Evolutionary conservation across 176 grass and related monocot species (phyloP), one percentile per base, ranked within the genome.

Genomic region (Hordeum marinum): DNA sequence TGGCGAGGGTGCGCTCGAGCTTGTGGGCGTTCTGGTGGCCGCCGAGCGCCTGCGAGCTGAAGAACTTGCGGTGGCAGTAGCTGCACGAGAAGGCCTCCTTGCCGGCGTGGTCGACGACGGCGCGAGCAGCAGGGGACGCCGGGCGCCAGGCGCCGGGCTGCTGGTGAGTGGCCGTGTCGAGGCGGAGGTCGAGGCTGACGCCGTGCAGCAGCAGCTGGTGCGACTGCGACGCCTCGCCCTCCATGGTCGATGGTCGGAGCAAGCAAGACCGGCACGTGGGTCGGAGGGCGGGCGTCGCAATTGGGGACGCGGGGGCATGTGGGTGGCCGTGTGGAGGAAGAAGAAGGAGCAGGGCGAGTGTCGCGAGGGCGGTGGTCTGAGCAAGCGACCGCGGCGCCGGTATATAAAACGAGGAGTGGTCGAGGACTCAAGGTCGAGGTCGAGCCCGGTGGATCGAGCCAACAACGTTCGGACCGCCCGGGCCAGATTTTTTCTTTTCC

Each of bases 21-120:
- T 95, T 98, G 93, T 98, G 96, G 46, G 93, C 96, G 90, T 98
- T 98, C 87, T 98, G 96, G 91, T 98, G 96, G 21, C 96, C 96
- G 60, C 93, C 96, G 42, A 98, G 91, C 32, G 96, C 96, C 80
- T 98, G 96, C 3, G 96, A 95, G 80, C 89, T 98, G 80, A 78
- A 85, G 93, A 98, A 98, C 58, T 84, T 87, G 27, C 93, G 83
- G 13, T 92, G 86, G 77, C 96, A 98, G 80, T 95, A 98, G 91
- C 92, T 95, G 93, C 96, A 98, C n/a, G 93, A 82, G 89, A 98
- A 98, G 73, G 86, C 25, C 57, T 86, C 80, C 10, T 17, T 39
- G 68, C 68, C 77, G 7, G 20, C 29, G 11, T 4, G 39, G 84
- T 31, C 64, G 39, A 10, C 3, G 18, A 0, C 34, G 9, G 4